Evolutionary conservation across 176 grass and related monocot species (phyloP), one percentile per base, ranked within the genome.

Genomic region (Oryza australiensis): DNA sequence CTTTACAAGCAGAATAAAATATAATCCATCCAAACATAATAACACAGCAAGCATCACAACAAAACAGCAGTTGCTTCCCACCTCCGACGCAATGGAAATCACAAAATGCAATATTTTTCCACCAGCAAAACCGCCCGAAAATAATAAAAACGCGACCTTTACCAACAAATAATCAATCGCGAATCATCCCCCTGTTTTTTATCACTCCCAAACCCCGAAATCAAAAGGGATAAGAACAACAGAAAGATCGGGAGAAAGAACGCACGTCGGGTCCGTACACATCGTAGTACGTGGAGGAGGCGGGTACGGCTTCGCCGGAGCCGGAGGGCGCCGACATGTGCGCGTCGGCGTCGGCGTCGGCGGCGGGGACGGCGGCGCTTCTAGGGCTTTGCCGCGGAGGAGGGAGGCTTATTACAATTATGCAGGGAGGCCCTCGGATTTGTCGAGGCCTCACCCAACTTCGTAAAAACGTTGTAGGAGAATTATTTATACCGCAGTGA

Each of bases 231-330:
- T 18, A 62, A 53, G 11, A 49, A 28, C 3, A 62, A 9, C 11
- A 29, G 24, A 20, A 32, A 55, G 43, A 33, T 1, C 35, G 15
- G 23, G 33, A 74, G 30, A 76, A 24, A 75, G 74, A 12, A 65
- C 77, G 16, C 80, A 94, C 92, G 22, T 94, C 83, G 16, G 73
- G 70, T 1, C 93, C 93, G 48, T 93, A 93, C 18, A 98, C 48
- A 22, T 88, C 80, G 85, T 86, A 93, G 68, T 93, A 91, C 12
- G 84, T 51, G 59, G 42, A 68, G 59, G 42, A 68, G 18, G 57
- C 65, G 29, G 18, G 32, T 15, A 16, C 4, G 26, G 18, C 27
- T 28, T 12, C 33, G n/a, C 66, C 73, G 73, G 13, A 37, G 26
- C 71, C 78, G 24, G 86, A 88, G 35, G 66, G 15, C 55, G 33